Base-by-base conservation (phyloP, 306 rosid genomes). In the Vigna angularis region DNA sequence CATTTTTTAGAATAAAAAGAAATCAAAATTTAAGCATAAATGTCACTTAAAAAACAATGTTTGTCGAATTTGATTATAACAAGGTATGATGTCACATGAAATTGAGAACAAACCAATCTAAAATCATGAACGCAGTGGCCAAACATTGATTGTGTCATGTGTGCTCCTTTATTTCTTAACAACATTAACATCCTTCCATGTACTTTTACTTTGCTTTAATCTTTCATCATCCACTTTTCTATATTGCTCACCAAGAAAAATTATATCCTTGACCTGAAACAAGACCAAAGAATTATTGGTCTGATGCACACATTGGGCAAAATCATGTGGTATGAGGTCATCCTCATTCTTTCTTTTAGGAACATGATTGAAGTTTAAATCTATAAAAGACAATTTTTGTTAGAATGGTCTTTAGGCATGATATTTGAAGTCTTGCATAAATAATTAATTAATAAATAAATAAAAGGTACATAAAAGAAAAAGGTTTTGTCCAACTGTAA, bases 261-360 rank as follows among this genome's bases (percentile, higher is more conserved):
- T 34, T 15, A 0, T 48, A 7, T 8, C 24, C 68, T 16, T 63
- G n/a, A 32, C 12, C 13, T 62, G 13, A 62, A 32, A 62, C 67
- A 62, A 12, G 67, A 30, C 45, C 6, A 18, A 62, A 15, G 22
- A 42, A 64, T 38, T n/a, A n/a, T 38, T 36, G 47, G 13, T 45
- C n/a, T 36, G 14, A 3, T 36, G 9, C 69, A 34, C 26, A 9
- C 40, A 36, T 36, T 64, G 49, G 26, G 49, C 48, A 64, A 64
- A 38, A 64, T 64, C 49, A 38, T 36, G 49, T n/a, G 17, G 26
- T 17, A 36, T 64, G 70, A 64, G 70, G 70, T 64, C 70, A 64
- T 64, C 24, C 49, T 36, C 70, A n/a, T 64, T 28, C 66, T 59
- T 64, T 28, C 66, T 59, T 59, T 59, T 30, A 7, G 66, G 20